Evolutionary conservation across 768 basidiomycete species (phyloP), one percentile per base, ranked within the genome.

Genomic region (Cystofilobasidium ferigula): DNA sequence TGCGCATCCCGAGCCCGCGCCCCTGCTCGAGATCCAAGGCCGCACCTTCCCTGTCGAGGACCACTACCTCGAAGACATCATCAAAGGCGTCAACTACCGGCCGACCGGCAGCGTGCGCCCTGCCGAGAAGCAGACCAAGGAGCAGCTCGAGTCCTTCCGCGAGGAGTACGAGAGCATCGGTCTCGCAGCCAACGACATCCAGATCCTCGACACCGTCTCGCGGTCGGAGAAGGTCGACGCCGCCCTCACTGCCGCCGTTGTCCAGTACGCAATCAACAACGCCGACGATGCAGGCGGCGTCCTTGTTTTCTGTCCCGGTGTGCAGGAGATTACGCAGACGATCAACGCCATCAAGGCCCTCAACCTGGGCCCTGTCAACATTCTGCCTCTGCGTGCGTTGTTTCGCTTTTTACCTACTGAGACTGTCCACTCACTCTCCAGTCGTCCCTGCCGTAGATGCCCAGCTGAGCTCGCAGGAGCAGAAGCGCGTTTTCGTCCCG

Each of bases 381-480:
- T 77, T 57, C 79, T 91, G 30, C 88, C 92, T 0, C 81, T 97
- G 0, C 92, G 95, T 54, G 10, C 26, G 51, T 32, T 24, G 24
- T 7, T 9, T 54, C 28, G n/a, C 26, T 48, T 1, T 54, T n/a
- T n/a, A n/a, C 28, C 16, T 30, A 6, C 30, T 18, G 13, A 8
- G 57, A 45, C 22, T 54, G 24, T 2, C 51, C 51, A 28, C 51
- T 54, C 5, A 32, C 30, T 54, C 51, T 32, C 8, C 4, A 26
- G 2, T 32, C 26, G 3, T 30, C 45, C 24, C 45, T 47, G 10
- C 5, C 6, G 3, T 14, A 54, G 51, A 54, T 72, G 89, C 92
- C 14, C 93, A 94, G 74, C 78, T 95, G 26, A 84, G 89, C 0
- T 86, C 79, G 43, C 84, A 86, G 16, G 91, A 95, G 72, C 93